Evolutionary conservation across 2,329 filamentous ascomycete genomes (phyloP), one percentile per base, ranked within the genome.

Genomic region (Pseudogymnoascus sp.): DNA sequence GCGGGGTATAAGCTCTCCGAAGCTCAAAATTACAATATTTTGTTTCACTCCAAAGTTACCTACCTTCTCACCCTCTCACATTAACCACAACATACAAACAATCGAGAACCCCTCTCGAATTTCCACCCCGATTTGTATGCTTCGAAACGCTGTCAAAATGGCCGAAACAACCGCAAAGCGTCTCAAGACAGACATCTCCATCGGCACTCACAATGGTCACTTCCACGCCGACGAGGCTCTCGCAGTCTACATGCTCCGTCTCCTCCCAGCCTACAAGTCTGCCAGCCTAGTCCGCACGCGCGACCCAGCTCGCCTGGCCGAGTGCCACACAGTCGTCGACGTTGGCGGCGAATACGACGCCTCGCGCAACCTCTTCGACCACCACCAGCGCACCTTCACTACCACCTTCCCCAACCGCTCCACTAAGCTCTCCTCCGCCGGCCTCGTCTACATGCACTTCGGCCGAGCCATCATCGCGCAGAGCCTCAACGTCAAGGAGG

Each of bases 201-300:
- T 88, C 67, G 95, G 93, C 73, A 99, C 95, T 31, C 95, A 99
- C 84, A 97, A 89, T 79, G 95, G 95, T 70, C 92, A 97, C 81
- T 99, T 99, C 83, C 95, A 99, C 80, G 95, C 95, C 75, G 95
- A 99, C 77, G 95, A 99, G 80, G 93, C 95, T 65, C 86, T 99
- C 47, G 95, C 95, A 64, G 93, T 99, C 68, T 92, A 96, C 81
- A 91, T 99, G 82, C 89, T 99, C 70, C 91, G 92, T 68, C 84
- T 89, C 64, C 88, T 97, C 16, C 93, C 95, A 21, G 79, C 87
- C 64, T 99, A 97, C 80, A 76, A 81, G 63, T 78, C 82, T 69
- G 87, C 91, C 26, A 75, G 81, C 47, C 88, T 99, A 47, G 81
- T 96, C 61, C 92, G 95, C 70, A 96, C 93, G 59, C 90, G 95